Evolutionary conservation across 139 green algal species (phyloP).

Genomic region (Limnomonas spitsbergensis): DNA sequence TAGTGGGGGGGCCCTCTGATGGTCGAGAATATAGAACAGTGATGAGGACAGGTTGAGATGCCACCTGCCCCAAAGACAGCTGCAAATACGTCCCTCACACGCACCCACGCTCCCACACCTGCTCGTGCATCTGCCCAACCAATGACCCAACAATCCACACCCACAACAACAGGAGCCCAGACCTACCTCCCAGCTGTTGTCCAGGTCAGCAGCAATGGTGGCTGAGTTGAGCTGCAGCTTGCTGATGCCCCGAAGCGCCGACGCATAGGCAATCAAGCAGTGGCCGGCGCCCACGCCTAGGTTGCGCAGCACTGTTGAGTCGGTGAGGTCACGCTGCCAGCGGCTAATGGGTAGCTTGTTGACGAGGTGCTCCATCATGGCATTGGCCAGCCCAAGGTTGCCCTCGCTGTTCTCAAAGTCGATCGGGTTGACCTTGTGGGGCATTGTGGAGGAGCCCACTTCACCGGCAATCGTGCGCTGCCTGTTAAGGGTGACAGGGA

Average conservation of each 20-base stretch:
- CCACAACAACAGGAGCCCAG: too few relatives aligned
- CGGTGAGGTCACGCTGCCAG: conserved; percentile 95
- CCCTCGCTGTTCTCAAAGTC: conserved; percentile 99
- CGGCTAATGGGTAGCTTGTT: conserved; percentile 89
- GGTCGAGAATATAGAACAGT: too few relatives aligned
- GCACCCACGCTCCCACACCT: too few relatives aligned
- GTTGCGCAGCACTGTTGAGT: conserved; percentile 97
- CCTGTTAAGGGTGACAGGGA: too few relatives aligned
- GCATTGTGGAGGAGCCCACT: conserved; percentile 94
- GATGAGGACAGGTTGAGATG: too few relatives aligned
- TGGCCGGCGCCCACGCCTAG: conserved; percentile 85
- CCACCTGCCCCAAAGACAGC: too few relatives aligned
- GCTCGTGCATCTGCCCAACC: too few relatives aligned
- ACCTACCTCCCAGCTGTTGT: conserved; percentile 80
- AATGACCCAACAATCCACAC: too few relatives aligned
- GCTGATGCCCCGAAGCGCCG: conserved; percentile 74
- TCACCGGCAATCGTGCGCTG: conserved; percentile 75
- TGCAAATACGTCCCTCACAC: too few relatives aligned
- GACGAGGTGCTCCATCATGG: conserved; percentile 87
- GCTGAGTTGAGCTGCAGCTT: conserved; percentile 85
- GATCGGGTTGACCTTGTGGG: conserved; percentile 98
- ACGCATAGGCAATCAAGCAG: conserved; percentile 87
- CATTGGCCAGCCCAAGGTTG: conserved; percentile 96
- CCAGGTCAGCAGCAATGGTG: conserved; percentile 69
- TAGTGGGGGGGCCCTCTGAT: too few relatives aligned